These are phyloP conservation scores for Rhazya stricta DNA, from an alignment of 257 asterid genomes.

Conservation along the genomic window DNA sequence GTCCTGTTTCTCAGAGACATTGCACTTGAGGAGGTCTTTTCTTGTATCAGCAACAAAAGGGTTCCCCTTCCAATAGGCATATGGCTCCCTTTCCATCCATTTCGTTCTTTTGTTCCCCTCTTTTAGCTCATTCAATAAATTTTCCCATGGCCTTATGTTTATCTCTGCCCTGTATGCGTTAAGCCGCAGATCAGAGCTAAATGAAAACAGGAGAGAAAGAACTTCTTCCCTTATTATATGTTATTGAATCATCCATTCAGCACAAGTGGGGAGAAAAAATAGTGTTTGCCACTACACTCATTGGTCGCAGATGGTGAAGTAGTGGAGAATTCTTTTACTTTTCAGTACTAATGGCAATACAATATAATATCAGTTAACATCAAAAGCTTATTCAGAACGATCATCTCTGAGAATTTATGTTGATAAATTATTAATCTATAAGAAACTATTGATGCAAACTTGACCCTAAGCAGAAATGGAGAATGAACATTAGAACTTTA, in stretches of 20 bases:
- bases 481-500: conserved; percentile 14
- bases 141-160: conserved; percentile 34
- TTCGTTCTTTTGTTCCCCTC: conserved; percentile 21
- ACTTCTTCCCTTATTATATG: background rate
- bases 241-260: no score
- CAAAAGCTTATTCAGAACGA: background rate
- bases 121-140: conserved; percentile 17
- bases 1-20: conserved; percentile 25
- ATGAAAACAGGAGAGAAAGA: no score
- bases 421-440: background rate
- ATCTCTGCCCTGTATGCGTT: conserved; percentile 35
- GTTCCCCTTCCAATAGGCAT: conserved; percentile 38
- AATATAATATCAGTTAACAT: background rate
- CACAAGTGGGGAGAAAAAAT: no score
- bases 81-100: conserved; percentile 28
- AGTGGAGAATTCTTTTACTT: no score
- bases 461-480: background rate
- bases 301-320: no score
- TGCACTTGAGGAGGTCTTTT: conserved; percentile 26
- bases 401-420: no score
- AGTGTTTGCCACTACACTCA: no score
- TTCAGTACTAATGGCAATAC: background rate
- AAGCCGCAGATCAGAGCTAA: background rate
- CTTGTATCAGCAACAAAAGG: conserved; percentile 28
- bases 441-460: background rate